Evolutionary conservation across 176 grass and related monocot genomes (phyloP).

Genomic region (Calamus simplicifolius): DNA sequence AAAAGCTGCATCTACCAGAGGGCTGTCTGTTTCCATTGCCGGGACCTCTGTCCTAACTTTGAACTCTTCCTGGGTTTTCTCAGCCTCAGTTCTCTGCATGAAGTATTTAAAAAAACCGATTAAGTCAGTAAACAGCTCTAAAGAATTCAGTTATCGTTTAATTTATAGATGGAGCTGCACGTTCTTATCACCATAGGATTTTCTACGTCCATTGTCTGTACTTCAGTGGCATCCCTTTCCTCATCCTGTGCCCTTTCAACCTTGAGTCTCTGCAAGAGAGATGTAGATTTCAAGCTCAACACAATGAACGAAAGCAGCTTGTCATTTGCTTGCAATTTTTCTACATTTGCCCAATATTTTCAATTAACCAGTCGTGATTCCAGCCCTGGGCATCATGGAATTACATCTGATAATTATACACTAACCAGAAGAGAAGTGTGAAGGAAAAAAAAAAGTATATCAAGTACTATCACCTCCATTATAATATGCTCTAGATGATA

Average conservation of each 20-base stretch:
- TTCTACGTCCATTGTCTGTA: background rate
- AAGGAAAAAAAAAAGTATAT: too few relatives aligned
- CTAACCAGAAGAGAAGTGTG: too few relatives aligned
- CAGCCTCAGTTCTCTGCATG: background rate
- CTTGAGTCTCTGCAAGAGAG: conserved; percentile 8
- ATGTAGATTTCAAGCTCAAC: background rate
- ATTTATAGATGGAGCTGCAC: background rate
- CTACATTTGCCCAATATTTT: too few relatives aligned
- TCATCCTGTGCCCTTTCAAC: background rate
- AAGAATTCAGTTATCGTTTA: too few relatives aligned
- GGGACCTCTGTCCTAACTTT: background rate
- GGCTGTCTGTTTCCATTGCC: background rate
- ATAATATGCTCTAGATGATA: too few relatives aligned
- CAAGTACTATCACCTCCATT: too few relatives aligned
- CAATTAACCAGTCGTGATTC: too few relatives aligned
- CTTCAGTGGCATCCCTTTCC: background rate
- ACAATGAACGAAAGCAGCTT: conserved; percentile 3
- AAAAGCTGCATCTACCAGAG: background rate
- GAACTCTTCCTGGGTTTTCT: background rate
- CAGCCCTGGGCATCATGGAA: too few relatives aligned
- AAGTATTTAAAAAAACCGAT: background rate
- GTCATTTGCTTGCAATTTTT: too few relatives aligned
- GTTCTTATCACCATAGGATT: background rate
- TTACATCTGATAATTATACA: too few relatives aligned
- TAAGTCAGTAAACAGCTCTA: too few relatives aligned